Evolutionary conservation across 179 eudicot species (phyloP).

Genomic region (Vitellaria paradoxa): DNA sequence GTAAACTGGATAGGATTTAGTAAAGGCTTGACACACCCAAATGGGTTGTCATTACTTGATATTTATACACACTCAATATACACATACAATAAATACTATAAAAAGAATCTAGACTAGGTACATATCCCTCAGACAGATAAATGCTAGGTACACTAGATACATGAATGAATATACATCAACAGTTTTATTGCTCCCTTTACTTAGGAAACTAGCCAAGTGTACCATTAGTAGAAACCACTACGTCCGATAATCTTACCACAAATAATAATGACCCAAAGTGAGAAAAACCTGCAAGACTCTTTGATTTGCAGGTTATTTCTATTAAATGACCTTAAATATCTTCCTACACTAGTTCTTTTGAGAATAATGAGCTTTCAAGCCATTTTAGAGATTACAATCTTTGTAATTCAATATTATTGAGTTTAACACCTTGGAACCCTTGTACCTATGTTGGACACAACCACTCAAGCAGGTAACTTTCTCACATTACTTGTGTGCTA

Average conservation of each 20-base stretch:
- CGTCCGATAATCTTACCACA: background rate
- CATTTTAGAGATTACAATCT: background rate
- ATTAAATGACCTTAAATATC: background rate
- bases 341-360: background rate
- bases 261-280: background rate
- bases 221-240: conserved; percentile 3
- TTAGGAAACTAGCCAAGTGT: background rate
- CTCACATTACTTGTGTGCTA: background rate
- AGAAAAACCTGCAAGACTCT: no score
- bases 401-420: background rate
- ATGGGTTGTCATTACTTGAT: no score
- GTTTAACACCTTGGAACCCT: no score
- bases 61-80: no score
- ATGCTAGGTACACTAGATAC: no score
- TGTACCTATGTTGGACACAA: no score
- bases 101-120: no score
- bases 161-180: no score
- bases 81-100: no score
- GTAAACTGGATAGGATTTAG: no score
- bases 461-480: background rate
- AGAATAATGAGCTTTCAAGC: background rate
- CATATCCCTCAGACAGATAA: no score
- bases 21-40: no score
- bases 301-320: background rate
- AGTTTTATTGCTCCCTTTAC: background rate